These are phyloP conservation scores for Nectriaceae sp. DNA, from an alignment of 2,329 filamentous ascomycete genomes.

Conservation along the genomic window DNA sequence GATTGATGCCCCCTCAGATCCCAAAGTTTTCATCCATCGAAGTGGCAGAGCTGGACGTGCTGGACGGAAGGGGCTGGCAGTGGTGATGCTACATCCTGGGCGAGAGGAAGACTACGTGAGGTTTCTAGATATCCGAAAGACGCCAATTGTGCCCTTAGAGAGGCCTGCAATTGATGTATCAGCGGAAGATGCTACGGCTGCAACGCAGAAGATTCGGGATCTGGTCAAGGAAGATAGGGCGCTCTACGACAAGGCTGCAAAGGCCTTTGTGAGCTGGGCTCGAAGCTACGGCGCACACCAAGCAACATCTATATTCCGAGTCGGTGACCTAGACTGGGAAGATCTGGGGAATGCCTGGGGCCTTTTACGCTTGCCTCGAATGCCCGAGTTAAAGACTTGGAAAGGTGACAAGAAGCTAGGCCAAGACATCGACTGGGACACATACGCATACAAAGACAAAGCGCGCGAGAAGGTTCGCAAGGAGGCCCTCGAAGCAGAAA, in stretches of 20 bases:
- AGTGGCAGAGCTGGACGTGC: conserved; percentile 89
- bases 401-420: conserved; percentile 66
- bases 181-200: conserved; percentile 59
- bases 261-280: conserved; percentile 91
- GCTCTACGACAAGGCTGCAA: conserved; percentile 84
- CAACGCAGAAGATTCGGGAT: conserved; percentile 62
- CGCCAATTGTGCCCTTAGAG: conserved; percentile 69
- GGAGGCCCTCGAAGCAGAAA: conserved; percentile 54
- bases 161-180: conserved; percentile 59
- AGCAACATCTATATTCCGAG: conserved; percentile 86
- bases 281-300: conserved; percentile 90
- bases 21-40: conserved; percentile 93
- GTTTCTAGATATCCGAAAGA: conserved; percentile 85
- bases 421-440: conserved; percentile 66
- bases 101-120: conserved; percentile 87
- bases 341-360: conserved; percentile 84
- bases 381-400: conserved; percentile 85
- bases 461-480: conserved; percentile 66
- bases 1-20: conserved; percentile 79
- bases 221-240: conserved; percentile 54
- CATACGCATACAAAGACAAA: conserved; percentile 72
- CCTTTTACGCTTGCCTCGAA: conserved; percentile 81
- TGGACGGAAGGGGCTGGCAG: conserved; percentile 79
- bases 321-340: conserved; percentile 80
- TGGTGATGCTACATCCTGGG: conserved; percentile 83